Evolutionary conservation across 1,284 basidiomycete genomes (phyloP), one percentile per base, ranked within the genome.

Genomic region (Moniliella sp.): DNA sequence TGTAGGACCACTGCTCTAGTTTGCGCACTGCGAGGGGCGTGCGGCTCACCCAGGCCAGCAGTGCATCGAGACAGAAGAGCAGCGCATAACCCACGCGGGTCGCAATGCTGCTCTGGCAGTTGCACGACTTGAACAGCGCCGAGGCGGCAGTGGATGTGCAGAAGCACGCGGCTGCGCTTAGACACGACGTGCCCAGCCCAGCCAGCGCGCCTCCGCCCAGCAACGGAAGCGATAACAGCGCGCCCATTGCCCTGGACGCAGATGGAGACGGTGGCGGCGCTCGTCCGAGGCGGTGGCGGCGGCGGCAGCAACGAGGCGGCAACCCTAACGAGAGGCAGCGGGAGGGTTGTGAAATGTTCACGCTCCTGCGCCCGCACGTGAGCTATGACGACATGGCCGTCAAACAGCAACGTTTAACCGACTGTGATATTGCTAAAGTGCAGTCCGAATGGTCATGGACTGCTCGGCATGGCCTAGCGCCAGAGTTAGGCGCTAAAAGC

Each of bases 101-200:
- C 0, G 88, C 88, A 46, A 97, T 94, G 1, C 83, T 91, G 7
- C 83, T 91, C 59, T 94, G 93, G 66, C 88, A 97, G 62, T 94
- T 94, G 65, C 88, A 97, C 35, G 82, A 86, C 68, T 91, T 91
- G 72, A 76, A 91, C 65, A 97, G 81, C 67, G 93, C 88, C 21
- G 82, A n/a, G 7, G 86, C 84, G 50, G 80, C 80, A 23, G 76
- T 79, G 29, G 77, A 80, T 4, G 78, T 78, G 60, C 57, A 64
- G 43, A 61, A 47, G 41, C 54, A 54, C 10, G 49, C 50, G n/a
- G 49, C 16, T 7, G 50, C 52, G 18, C 50, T 47, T 4, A 60
- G 32, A 27, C 55, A 57, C 3, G 57, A 56, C 16, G 52, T 49
- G 18, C 48, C 46, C n/a, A 58, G 45, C 71, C 18, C 74, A 72